Percentiles rank a stretch among this genome's conserved stretches.
These are phyloP conservation scores for Trichosporon asahii DNA, from an alignment of 1,284 basidiomycete species.

Conservation along the genomic window DNA sequence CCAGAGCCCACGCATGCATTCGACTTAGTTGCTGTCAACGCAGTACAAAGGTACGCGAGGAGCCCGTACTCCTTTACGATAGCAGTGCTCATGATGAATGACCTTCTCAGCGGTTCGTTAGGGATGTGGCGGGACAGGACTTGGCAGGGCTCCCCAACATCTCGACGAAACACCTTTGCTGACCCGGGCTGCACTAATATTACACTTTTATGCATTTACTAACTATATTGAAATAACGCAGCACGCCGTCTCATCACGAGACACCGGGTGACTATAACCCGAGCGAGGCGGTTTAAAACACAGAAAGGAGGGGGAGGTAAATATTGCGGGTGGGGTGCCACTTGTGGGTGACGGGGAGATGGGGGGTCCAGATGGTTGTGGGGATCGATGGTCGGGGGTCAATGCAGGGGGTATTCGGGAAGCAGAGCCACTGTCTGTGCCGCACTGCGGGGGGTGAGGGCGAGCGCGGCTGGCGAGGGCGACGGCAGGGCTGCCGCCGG, in stretches of 20 bases:
- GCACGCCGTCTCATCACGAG: slow-evolving; percentile 50
- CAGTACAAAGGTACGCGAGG: too few relatives aligned
- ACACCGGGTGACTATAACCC: slow-evolving; percentile 38
- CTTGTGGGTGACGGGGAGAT: not conserved
- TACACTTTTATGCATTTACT: slow-evolving; percentile 8
- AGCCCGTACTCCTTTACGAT: too few relatives aligned
- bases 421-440: not conserved
- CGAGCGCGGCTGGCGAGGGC: slow-evolving; percentile 15
- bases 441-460: not conserved
- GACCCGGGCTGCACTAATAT: not conserved
- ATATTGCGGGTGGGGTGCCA: not conserved
- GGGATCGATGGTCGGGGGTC: not conserved
- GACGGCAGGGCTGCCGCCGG: slow-evolving; percentile 26
- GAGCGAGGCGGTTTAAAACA: slow-evolving; percentile 10
- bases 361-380: not conserved
- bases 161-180: too few relatives aligned
- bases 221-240: slow-evolving; percentile 27
- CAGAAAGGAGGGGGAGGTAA: slow-evolving; percentile 17
- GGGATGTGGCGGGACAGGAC: too few relatives aligned
- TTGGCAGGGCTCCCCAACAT: too few relatives aligned
- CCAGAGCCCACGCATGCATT: too few relatives aligned
- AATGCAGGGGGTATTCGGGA: slow-evolving; percentile 7
- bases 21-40: too few relatives aligned
- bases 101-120: too few relatives aligned
- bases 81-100: too few relatives aligned